These are phyloP conservation scores for Oehlia diaphana DNA, from an alignment of 192 early-diverging fungal species.

Conservation along the genomic window DNA sequence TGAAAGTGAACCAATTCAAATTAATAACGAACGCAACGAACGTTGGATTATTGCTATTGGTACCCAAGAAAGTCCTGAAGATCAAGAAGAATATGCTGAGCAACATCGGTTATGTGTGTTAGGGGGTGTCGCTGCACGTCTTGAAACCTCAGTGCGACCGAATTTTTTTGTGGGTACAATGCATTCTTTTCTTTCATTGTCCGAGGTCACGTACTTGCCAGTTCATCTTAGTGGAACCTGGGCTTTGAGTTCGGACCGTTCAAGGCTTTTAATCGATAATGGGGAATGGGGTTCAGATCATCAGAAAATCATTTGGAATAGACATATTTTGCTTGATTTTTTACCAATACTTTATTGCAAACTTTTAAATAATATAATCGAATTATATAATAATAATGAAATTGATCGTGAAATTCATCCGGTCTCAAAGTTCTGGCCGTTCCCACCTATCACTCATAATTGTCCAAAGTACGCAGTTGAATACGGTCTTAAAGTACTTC, in stretches of 20 bases:
- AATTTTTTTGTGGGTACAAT: not conserved
- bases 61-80: not conserved
- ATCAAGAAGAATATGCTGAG: not conserved
- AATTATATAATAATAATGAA: not conserved
- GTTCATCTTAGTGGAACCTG: conserved; percentile 21
- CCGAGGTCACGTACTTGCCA: not conserved
- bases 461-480: not conserved
- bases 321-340: conserved; percentile 10
- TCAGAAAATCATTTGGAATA: conserved; percentile 19
- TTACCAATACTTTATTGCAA: conserved; percentile 3
- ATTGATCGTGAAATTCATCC: not conserved
- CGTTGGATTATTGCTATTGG: conserved; percentile 2
- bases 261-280: conserved; percentile 9
- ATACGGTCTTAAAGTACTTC: conserved; percentile 3
- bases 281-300: not conserved
- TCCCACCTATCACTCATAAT: not conserved
- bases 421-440: conserved; percentile 8
- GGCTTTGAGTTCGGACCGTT: conserved; percentile 14
- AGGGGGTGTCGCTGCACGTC: conserved; percentile 7
- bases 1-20: not conserved
- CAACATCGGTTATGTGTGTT: conserved; percentile 11
- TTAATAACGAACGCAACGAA: not conserved
- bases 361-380: not conserved
- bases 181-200: conserved; percentile 5
- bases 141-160: not conserved